Evolutionary conservation across 2,329 filamentous ascomycete genomes (phyloP), one percentile per base, ranked within the genome.

Genomic region (Cytospora paraplurivora): DNA sequence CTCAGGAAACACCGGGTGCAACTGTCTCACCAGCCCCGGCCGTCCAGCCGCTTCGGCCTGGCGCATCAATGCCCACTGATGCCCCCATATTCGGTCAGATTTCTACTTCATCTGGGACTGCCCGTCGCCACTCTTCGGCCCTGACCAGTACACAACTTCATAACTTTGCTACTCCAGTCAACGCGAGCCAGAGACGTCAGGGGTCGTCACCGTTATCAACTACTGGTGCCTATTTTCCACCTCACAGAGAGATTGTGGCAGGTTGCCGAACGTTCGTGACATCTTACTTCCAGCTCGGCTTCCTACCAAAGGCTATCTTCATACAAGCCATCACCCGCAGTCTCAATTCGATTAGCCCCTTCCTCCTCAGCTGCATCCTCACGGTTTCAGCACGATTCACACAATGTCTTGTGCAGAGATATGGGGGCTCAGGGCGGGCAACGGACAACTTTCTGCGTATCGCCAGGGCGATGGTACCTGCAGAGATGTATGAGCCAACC

Each of bases 201-300:
- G 56, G 50, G 50, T 60, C 49, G 27, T 58, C 56, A 34, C 37
- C 38, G 15, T 55, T 58, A 38, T 52, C 35, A 50, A 50, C 57
- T 2, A 27, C 62, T 3, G 54, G 59, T 8, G 59, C 49, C 33
- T 67, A 6, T 27, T 65, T 67, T 32, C 65, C 65, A n/a, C 70
- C 71, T 2, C 63, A 68, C 44, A 65, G 70, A 3, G 72, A 73
- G 51, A 66, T 74, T 11, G 69, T 72, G 21, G 70, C 72, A 35
- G 72, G 71, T 13, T 70, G 68, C 35, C 70, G 68, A n/a, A 68
- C 68, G 7, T 70, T 74, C 27, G 67, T 71, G 32, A 72, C 69
- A 1, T 73, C 69, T 12, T 73, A 72, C 56, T 74, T 74, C 62
- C 72, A 73, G 63, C 69, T 74, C 2, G 73, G 73, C 10, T 75